Base-by-base conservation (phyloP, 345 rosid species). In the Corymbia maculata region DNA sequence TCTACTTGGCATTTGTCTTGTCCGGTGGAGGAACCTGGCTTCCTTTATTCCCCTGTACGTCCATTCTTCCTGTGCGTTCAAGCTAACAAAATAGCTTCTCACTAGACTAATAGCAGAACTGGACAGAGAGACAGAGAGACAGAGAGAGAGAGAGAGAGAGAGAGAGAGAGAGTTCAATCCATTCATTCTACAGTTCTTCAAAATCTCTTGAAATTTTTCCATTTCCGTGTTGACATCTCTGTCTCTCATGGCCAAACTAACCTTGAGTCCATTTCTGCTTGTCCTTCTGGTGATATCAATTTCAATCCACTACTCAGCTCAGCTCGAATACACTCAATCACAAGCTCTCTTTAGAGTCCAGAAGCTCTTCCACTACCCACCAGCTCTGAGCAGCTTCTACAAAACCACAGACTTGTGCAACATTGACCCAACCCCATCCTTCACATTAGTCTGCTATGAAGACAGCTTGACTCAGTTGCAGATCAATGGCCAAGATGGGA, bases 401-500 rank as follows among this genome's bases (percentile, higher is more conserved):
- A 85, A 17, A 85, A 21, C 87, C 49, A n/a, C 91, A 44, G 94
- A 94, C 75, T 84, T 92, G 10, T 95, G 96, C 95, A 90, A 51
- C 88, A 85, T 87, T 49, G 94, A 92, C 30, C 92, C 95, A 86
- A 85, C 93, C 44, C 86, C 94, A 87, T 90, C 91, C 61, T 89
- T 93, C 28, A 92, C 94, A 26, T 50, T 95, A 4, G 90, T 86
- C 7, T 95, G 97, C 91, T 95, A 93, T 86, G 92, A 92, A 85
- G 92, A 92, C n/a, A 88, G 92, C 75, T 61, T 95, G 47, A 93
- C 97, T 6, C 96, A 95, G 92, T 92, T 95, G 88, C 96, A 93
- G 88, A 90, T 95, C 68, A 59, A 47, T 61, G 97, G 95, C 84
- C 88, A 85, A 86, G 50, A n/a, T 53, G 90, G 88, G 51, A 70